Evolutionary conservation across 345 rosid species (phyloP).

Genomic region (Eutrema yunnanense): DNA sequence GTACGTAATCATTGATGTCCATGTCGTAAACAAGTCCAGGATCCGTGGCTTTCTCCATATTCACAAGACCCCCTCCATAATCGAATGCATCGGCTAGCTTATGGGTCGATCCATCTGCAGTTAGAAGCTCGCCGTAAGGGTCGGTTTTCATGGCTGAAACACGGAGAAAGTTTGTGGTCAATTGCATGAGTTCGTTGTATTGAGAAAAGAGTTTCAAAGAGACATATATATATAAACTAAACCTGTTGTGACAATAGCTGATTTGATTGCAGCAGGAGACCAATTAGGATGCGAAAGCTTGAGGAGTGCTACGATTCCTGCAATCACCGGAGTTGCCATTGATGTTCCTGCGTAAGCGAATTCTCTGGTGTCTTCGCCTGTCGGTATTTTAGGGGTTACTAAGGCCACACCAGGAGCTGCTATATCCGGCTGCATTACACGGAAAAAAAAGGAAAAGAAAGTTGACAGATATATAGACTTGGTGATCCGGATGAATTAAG

Average conservation of each 20-base stretch:
- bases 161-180: not conserved
- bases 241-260: constrained; percentile 54
- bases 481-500: not conserved
- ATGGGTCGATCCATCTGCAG: constrained; percentile 36
- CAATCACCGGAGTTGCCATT: constrained; percentile 52
- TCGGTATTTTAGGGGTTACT: constrained; percentile 9
- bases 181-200: not conserved
- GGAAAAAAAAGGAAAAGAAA: not conserved
- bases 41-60: constrained; percentile 41
- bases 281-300: constrained; percentile 39
- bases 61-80: constrained; percentile 56
- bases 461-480: not conserved
- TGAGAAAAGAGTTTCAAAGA: not conserved
- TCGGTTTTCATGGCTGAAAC: constrained; percentile 17
- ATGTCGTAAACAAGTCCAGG: constrained; percentile 65
- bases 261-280: constrained; percentile 61
- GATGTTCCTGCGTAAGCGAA: constrained; percentile 46
- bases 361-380: constrained; percentile 5
- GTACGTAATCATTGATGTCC: constrained; percentile 35
- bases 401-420: constrained; percentile 11
- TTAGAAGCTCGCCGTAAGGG: constrained; percentile 38
- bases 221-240: not conserved
- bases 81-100: constrained; percentile 56
- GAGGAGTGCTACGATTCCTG: constrained; percentile 39
- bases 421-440: constrained; percentile 20